These are phyloP conservation scores for Xylaria polymorpha DNA, from an alignment of 2,329 filamentous ascomycete genomes.

Conservation along the genomic window DNA sequence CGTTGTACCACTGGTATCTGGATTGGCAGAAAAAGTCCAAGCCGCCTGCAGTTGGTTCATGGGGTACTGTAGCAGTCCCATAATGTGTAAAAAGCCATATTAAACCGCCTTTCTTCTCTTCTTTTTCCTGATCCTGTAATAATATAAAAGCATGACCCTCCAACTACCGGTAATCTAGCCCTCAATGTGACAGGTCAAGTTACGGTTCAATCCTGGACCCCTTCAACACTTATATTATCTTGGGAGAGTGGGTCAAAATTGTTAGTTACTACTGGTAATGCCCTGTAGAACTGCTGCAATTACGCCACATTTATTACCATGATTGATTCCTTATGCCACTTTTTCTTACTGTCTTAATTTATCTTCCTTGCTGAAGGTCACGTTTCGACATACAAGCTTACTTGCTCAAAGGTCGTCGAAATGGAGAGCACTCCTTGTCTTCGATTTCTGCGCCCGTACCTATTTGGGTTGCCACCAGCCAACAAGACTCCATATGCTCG, in stretches of 20 bases:
- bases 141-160: constrained; percentile 1
- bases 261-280: not conserved
- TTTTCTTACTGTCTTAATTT: constrained; percentile 54
- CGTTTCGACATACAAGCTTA: constrained; percentile 37
- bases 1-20: constrained; percentile 29
- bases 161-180: not conserved
- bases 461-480: constrained; percentile 56
- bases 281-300: constrained; percentile 66
- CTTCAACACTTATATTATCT: not conserved
- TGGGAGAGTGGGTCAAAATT: constrained; percentile 17
- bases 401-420: constrained; percentile 42
- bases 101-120: not conserved
- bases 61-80: not conserved
- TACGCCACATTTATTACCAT: constrained; percentile 61
- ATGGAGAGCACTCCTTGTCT: constrained; percentile 60
- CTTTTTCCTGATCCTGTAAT: not conserved
- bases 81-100: not conserved
- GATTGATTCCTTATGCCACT: constrained; percentile 65
- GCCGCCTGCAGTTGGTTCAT: not conserved
- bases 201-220: not conserved
- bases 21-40: constrained; percentile 42
- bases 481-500: constrained; percentile 58
- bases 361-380: constrained; percentile 7
- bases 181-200: not conserved
- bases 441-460: constrained; percentile 67